Percentiles rank a stretch among this genome's conserved stretches.
Conservation (phyloP, 257 asterid species). For the Fraxinus quadrangulata region DNA sequence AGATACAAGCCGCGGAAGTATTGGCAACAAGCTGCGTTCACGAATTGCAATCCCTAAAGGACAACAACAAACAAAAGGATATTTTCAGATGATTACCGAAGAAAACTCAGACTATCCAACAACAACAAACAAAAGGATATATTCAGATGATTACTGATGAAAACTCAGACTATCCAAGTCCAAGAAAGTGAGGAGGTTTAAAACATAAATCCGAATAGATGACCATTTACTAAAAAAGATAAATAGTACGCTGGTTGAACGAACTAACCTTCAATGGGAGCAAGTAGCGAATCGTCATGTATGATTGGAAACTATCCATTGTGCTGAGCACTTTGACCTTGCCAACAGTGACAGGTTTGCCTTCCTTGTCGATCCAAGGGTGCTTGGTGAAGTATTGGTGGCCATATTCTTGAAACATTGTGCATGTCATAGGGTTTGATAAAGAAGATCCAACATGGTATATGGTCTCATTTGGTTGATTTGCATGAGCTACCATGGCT, state of each 20-base stretch:
- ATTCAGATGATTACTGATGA: background rate
- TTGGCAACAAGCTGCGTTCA: slow-evolving; percentile 69
- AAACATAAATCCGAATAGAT: too few species aligned
- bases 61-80: background rate
- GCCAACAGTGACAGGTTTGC: slow-evolving; percentile 71
- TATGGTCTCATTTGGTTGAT: slow-evolving; percentile 42
- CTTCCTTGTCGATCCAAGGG: slow-evolving; percentile 81
- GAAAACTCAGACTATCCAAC: background rate
- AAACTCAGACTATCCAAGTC: too few species aligned
- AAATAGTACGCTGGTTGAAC: background rate
- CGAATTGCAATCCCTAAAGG: slow-evolving; percentile 58
- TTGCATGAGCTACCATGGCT: slow-evolving; percentile 64
- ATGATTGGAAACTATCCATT: slow-evolving; percentile 66
- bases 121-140: background rate
- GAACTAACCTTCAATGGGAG: slow-evolving; percentile 73
- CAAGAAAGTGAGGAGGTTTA: too few species aligned
- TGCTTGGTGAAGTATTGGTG: slow-evolving; percentile 52
- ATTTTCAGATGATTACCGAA: background rate
- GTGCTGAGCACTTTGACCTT: slow-evolving; percentile 49
- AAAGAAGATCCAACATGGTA: slow-evolving; percentile 82
- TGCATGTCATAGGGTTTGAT: slow-evolving; percentile 57
- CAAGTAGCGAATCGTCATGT: slow-evolving; percentile 62
- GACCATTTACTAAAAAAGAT: background rate
- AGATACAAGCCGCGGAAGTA: slow-evolving; percentile 51
- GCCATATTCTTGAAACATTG: slow-evolving; percentile 49